Conservation (phyloP, 805 yeast genomes). For the Metschnikowia kofuensis region DNA sequence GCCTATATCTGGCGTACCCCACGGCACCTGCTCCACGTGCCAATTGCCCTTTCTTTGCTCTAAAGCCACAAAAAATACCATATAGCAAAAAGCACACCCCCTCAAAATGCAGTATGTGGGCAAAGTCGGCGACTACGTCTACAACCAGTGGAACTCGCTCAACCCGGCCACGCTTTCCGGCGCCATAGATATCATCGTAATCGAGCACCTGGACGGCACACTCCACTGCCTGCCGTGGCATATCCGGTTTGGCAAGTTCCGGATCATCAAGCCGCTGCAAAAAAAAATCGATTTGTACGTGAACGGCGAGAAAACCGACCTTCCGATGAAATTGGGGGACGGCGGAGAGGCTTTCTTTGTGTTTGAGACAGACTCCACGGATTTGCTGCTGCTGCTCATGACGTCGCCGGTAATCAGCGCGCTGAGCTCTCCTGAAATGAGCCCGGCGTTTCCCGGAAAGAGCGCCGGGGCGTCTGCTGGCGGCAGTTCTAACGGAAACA, state of each 20-base stretch:
- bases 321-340: slow-evolving; percentile 96
- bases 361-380: slow-evolving; percentile 66
- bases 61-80: no score
- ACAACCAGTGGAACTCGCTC: slow-evolving; percentile 94
- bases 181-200: slow-evolving; percentile 93
- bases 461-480: background rate
- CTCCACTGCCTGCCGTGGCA: slow-evolving; percentile 94
- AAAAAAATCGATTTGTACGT: slow-evolving; percentile 88
- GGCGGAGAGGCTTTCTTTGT: slow-evolving; percentile 98
- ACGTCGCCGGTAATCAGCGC: slow-evolving; percentile 85
- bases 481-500: background rate
- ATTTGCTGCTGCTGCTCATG: slow-evolving; percentile 72
- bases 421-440: slow-evolving; percentile 54
- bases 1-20: no score
- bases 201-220: slow-evolving; percentile 81
- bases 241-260: slow-evolving; percentile 92
- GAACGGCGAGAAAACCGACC: slow-evolving; percentile 73
- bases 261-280: slow-evolving; percentile 88
- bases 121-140: slow-evolving; percentile 89
- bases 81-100: no score
- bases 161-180: slow-evolving; percentile 96
- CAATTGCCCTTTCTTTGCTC: no score
- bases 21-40: no score
- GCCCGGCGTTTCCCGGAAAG: slow-evolving; percentile 21
- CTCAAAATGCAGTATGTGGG: slow-evolving; percentile 89